phyloP scores from a whole-genome alignment of 1,284 basidiomycete species.

The Irpex lacteus region DNA sequence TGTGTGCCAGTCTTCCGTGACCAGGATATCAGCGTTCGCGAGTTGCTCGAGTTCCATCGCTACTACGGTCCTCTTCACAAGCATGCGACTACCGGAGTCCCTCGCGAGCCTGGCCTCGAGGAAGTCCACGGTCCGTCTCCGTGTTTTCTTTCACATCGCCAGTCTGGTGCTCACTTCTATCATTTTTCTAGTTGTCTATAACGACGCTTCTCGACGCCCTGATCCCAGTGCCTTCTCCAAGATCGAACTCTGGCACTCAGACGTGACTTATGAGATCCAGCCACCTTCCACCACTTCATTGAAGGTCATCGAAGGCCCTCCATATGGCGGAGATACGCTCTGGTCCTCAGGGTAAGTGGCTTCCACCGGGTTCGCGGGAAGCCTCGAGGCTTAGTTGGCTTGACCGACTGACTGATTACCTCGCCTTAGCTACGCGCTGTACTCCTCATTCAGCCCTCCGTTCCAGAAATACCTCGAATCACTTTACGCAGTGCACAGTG shows the following conservation, averaged over 20 bases:
- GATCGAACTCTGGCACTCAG: constrained; percentile 80
- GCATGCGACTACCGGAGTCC: constrained; percentile 79
- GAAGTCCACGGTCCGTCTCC: constrained; percentile 69
- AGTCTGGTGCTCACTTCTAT: constrained; percentile 10
- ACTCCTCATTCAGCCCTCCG: constrained; percentile 67
- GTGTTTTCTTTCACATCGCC: background rate
- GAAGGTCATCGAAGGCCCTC: constrained; percentile 62
- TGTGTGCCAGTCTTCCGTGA: constrained; percentile 59
- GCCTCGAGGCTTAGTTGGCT: background rate
- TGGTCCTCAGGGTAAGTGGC: constrained; percentile 61
- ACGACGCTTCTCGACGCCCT: constrained; percentile 64
- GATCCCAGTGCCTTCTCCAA: constrained; percentile 72
- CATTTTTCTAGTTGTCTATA: constrained; percentile 56
- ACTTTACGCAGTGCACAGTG: constrained; percentile 65
- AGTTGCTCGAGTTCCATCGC: constrained; percentile 70
- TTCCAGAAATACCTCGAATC: constrained; percentile 69
- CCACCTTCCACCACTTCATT: constrained; percentile 71
- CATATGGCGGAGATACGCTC: constrained; percentile 67
- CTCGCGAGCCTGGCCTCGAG: constrained; percentile 67
- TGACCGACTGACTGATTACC: constrained; percentile 8
- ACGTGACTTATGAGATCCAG: constrained; percentile 78
- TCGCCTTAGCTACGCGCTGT: constrained; percentile 53
- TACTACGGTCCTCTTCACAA: constrained; percentile 81
- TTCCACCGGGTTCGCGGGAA: background rate
- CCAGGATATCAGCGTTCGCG: constrained; percentile 65